phyloP scores from a whole-genome alignment of 2,329 filamentous ascomycete species.

The Endoconidiophora polonica region DNA sequence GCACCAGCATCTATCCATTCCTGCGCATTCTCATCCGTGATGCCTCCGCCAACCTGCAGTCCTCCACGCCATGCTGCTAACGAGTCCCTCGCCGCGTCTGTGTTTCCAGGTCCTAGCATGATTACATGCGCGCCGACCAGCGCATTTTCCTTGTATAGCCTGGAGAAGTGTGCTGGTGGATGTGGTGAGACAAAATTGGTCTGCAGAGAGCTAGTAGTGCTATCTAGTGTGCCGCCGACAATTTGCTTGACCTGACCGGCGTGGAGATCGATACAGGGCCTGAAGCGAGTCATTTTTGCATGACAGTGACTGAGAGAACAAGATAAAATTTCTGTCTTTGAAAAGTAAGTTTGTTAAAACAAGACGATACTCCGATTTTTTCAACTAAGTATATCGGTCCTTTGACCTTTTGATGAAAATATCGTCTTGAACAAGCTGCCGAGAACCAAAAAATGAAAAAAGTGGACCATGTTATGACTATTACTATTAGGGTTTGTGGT shows the following conservation, averaged over 20 bases:
- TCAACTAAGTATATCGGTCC: no score
- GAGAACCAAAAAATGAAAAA: conserved; percentile 2
- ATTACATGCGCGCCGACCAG: conserved; percentile 82
- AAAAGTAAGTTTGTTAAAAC: not conserved
- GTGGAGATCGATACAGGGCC: conserved; percentile 94
- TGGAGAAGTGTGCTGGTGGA: conserved; percentile 64
- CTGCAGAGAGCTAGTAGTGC: conserved; percentile 47
- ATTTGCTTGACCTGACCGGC: conserved; percentile 98
- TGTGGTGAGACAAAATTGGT: conserved; percentile 87
- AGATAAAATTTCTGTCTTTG: not conserved
- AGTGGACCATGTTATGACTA: not conserved
- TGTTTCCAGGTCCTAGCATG: conserved; percentile 83
- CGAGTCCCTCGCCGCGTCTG: conserved; percentile 61
- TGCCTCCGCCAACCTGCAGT: conserved; percentile 86
- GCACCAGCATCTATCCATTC: conserved; percentile 80
- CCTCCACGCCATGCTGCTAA: conserved; percentile 61
- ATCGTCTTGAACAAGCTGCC: not conserved
- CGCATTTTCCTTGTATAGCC: conserved; percentile 58
- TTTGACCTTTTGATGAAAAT: no score
- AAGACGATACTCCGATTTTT: not conserved
- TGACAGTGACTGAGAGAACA: not conserved
- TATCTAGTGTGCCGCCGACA: conserved; percentile 79
- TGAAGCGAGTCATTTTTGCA: conserved; percentile 66
- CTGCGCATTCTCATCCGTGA: conserved; percentile 67
- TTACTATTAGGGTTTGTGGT: not conserved